Evolutionary conservation across 805 yeast species (phyloP), one percentile per base, ranked within the genome.

Genomic region (Starmerella sp.): DNA sequence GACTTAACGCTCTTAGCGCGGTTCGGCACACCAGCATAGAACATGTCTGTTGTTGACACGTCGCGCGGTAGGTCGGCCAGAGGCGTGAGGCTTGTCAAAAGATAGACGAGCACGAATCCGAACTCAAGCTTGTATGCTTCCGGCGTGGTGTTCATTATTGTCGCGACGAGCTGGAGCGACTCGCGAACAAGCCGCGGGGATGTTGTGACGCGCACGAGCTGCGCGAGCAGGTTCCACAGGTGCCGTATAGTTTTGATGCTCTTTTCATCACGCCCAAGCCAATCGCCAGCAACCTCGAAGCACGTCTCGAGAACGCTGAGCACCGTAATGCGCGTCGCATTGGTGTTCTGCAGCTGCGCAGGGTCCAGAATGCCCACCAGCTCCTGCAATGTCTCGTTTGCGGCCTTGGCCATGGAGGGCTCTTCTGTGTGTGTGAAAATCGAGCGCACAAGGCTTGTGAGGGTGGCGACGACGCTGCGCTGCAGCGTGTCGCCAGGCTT

Each of bases 401-500:
- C 51, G 13, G 56, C 49, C 6, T 13, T 29, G 17, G 10, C 10
- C 38, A 87, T 82, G 11, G 83, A 82, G n/a, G 41, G 34, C 11
- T 30, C 45, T 7, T 34, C 39, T 6, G 48, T 44, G 50, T 47
- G 42, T 15, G 45, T 44, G 54, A 60, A 62, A 9, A 60, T 53
- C 7, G 57, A 32, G 38, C 58, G 57, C 32, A 57, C 51, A 13
- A 62, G 48, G 22, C 58, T 48, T 36, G 51, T 48, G 6, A 62
- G 59, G 15, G 64, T 58, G 11, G 59, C 50, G 2, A 60, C 97
- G 0, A 97, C 97, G 0, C 95, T 84, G 57, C 84, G 79, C 63
- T 97, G 76, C 56, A 93, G 75, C 7, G 90, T 86, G 62, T 91
- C 97, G 57, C 95, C 83, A 67, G 97, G 78, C 66, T 90, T 79